These are phyloP conservation scores for Diaporthe helianthi DNA, from an alignment of 2,329 filamentous ascomycete species.

Conservation along the genomic window DNA sequence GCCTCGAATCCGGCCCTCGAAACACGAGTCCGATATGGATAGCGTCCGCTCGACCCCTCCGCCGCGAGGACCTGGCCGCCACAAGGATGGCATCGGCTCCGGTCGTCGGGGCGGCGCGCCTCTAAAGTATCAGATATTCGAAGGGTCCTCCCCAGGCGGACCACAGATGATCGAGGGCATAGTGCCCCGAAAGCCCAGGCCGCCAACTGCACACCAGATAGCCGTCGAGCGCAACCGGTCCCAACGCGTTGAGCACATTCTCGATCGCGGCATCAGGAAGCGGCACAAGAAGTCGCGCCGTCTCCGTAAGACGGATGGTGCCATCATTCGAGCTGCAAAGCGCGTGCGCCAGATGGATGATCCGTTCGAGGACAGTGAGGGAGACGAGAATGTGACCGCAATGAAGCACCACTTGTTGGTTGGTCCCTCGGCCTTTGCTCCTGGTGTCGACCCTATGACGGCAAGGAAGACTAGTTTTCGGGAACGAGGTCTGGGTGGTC, in stretches of 20 bases:
- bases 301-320: slow-evolving; percentile 59
- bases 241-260: slow-evolving; percentile 81
- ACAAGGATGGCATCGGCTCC: slow-evolving; percentile 44
- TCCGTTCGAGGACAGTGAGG: slow-evolving; percentile 68
- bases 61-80: slow-evolving; percentile 49
- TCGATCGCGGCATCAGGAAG: slow-evolving; percentile 75
- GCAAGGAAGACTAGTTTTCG: slow-evolving; percentile 51
- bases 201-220: slow-evolving; percentile 81
- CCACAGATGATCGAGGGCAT: slow-evolving; percentile 61
- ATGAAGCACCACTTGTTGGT: slow-evolving; percentile 42
- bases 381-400: slow-evolving; percentile 53
- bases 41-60: slow-evolving; percentile 61
- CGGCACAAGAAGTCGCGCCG: slow-evolving; percentile 70
- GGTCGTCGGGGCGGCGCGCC: slow-evolving; percentile 53
- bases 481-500: slow-evolving; percentile 67
- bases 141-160: slow-evolving; percentile 66
- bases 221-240: slow-evolving; percentile 81
- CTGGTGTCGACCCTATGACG: slow-evolving; percentile 32
- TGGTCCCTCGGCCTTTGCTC: slow-evolving; percentile 34
- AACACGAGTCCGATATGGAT: slow-evolving; percentile 64
- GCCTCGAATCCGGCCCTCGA: slow-evolving; percentile 68
- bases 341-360: slow-evolving; percentile 65
- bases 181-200: slow-evolving; percentile 70
- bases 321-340: slow-evolving; percentile 70
- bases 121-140: slow-evolving; percentile 66